Evolutionary conservation across 2,329 filamentous ascomycete genomes (phyloP).

Genomic region (Leptographium wingfieldii): DNA sequence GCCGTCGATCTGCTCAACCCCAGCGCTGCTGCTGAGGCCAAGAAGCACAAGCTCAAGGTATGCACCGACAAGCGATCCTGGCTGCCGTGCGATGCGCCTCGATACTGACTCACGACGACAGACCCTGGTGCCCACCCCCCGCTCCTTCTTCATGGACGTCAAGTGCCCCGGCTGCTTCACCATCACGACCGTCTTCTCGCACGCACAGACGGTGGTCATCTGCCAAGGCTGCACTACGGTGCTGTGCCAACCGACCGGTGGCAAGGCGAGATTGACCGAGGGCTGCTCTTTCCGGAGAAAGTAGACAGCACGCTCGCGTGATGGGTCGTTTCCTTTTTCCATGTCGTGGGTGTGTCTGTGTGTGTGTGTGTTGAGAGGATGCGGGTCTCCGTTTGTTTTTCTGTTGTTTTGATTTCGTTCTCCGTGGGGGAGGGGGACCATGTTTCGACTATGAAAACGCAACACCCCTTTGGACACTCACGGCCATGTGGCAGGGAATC

Average conservation of each 20-base stretch:
- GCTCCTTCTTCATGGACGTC: conserved; percentile 99
- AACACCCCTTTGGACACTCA: neutral
- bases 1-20: conserved; percentile 99
- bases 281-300: conserved; percentile 99
- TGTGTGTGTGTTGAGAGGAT: neutral
- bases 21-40: conserved; percentile 90
- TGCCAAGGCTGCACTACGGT: conserved; percentile 99
- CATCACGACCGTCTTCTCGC: conserved; percentile 99
- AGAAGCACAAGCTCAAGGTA: conserved; percentile 99
- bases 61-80: neutral
- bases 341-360: neutral
- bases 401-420: neutral
- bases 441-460: neutral
- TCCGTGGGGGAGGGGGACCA: neutral
- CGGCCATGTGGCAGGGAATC: neutral
- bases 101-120: conserved; percentile 22
- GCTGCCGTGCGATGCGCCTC: neutral
- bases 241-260: conserved; percentile 98
- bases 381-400: conserved; percentile 1
- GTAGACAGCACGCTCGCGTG: conserved; percentile 45
- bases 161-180: conserved; percentile 99
- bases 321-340: conserved; percentile 18
- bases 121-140: conserved; percentile 89
- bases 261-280: conserved; percentile 97
- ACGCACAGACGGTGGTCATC: conserved; percentile 99